Evolutionary conservation across 352 stramenopile species (phyloP), one percentile per base, ranked within the genome.

Genomic region (Globisporangium paroecandrum): DNA sequence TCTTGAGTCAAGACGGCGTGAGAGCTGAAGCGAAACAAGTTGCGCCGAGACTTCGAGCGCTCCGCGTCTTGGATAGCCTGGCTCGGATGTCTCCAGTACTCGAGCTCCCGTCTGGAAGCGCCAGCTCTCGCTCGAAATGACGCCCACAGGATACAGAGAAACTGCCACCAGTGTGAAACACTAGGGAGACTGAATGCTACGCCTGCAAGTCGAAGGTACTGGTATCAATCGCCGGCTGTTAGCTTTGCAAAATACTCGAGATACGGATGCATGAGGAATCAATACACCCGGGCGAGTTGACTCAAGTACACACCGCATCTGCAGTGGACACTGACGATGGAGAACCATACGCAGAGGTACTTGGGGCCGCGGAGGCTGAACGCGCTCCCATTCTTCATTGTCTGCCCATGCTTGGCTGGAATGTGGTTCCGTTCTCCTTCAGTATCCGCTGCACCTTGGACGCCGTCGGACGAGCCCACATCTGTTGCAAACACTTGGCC

Each of bases 151-250:
- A 41, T 62, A 41, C 25, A 25, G 9, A 54, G 8, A 6, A 68
- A 15, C 41, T 56, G 62, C 62, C 34, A 68, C 22, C 38, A 69
- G 32, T 64, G 64, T 13, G 58, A 43, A n/a, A 27, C 63, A 0
- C 24, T 20, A 29, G 62, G 5, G 63, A 15, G 1, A 5, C 12
- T 18, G 9, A 63, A 34, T 1, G 22, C 25, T 13, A 46, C 8
- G 4, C 34, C 18, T 7, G 29, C 13, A 32, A 41, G 51, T 3
- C 15, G 13, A 18, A 67, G 20, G 24, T 62, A 61, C n/a, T 24
- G n/a, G 36, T 64, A 34, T 15, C 27, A 38, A 24, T 64, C 63
- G 29, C 54, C 25, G 1, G 43, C 41, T 15, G 25, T n/a, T 4
- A 69, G 22, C 27, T 36, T 43, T 22, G 27, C 38, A 22, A 58